These are phyloP conservation scores for Backusella psychrophila DNA, from an alignment of 192 early-diverging fungal genomes.

Conservation along the genomic window DNA sequence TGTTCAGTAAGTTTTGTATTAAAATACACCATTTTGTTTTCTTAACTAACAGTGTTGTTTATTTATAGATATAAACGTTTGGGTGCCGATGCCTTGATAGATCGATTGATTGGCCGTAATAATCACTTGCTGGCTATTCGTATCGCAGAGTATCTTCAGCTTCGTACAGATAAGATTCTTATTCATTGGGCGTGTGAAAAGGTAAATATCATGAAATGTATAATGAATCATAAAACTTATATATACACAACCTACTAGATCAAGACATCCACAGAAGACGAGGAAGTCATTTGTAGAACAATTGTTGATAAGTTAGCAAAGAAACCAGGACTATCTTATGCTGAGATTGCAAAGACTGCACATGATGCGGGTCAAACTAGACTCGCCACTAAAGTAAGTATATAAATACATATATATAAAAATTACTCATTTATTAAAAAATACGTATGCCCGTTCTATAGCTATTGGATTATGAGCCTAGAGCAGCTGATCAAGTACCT, in stretches of 20 bases:
- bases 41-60: background rate
- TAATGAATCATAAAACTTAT: background rate
- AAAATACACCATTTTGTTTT: background rate
- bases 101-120: slow-evolving; percentile 80
- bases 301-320: slow-evolving; percentile 79
- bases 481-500: slow-evolving; percentile 93
- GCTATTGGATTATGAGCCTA: slow-evolving; percentile 92
- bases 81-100: slow-evolving; percentile 79
- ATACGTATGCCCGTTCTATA: background rate
- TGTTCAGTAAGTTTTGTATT: slow-evolving; percentile 61
- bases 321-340: slow-evolving; percentile 76
- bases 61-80: slow-evolving; percentile 60
- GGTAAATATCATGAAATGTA: slow-evolving; percentile 35
- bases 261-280: slow-evolving; percentile 78
- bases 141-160: slow-evolving; percentile 80
- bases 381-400: slow-evolving; percentile 74
- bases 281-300: slow-evolving; percentile 78
- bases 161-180: slow-evolving; percentile 76
- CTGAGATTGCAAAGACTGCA: slow-evolving; percentile 92
- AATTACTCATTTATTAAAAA: background rate
- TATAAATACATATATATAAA: background rate
- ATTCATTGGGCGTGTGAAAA: slow-evolving; percentile 98
- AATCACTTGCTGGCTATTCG: slow-evolving; percentile 84
- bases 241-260: slow-evolving; percentile 47
- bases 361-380: slow-evolving; percentile 77